Conservation (phyloP, 345 rosid genomes). For the Bruguiera parviflora region DNA sequence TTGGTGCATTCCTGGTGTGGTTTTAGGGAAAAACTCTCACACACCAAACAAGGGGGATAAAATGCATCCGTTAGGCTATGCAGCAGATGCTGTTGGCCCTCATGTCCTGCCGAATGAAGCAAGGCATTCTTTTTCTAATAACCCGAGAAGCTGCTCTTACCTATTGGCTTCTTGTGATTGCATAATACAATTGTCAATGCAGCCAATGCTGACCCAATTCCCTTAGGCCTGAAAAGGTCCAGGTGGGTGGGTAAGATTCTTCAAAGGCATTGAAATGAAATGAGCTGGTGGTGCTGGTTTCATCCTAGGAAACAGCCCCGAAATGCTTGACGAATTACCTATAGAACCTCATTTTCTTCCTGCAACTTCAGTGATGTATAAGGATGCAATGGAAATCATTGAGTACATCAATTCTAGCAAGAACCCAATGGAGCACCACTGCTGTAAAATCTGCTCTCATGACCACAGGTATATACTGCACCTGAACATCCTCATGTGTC, state of each 20-base stretch:
- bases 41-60: constrained; percentile 44
- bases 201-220: constrained; percentile 74
- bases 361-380: constrained; percentile 35
- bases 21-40: constrained; percentile 55
- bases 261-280: constrained; percentile 71
- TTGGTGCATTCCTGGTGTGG: constrained; percentile 5
- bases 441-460: constrained; percentile 80
- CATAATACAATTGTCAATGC: not conserved
- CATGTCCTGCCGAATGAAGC: constrained; percentile 34
- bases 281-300: constrained; percentile 78
- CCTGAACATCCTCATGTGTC: not conserved
- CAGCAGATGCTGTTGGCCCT: constrained; percentile 50
- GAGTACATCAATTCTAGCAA: constrained; percentile 56
- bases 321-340: constrained; percentile 26
- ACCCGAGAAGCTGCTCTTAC: no score
- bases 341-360: constrained; percentile 63
- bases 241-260: constrained; percentile 65
- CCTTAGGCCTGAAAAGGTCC: constrained; percentile 47
- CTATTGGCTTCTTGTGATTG: no score
- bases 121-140: constrained; percentile 26
- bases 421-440: constrained; percentile 65
- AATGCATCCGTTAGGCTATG: constrained; percentile 55
- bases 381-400: constrained; percentile 36
- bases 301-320: constrained; percentile 48
- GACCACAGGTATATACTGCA: constrained; percentile 41